phyloP scores from a whole-genome alignment of 352 stramenopile species.

The Blastocystis sp. region DNA sequence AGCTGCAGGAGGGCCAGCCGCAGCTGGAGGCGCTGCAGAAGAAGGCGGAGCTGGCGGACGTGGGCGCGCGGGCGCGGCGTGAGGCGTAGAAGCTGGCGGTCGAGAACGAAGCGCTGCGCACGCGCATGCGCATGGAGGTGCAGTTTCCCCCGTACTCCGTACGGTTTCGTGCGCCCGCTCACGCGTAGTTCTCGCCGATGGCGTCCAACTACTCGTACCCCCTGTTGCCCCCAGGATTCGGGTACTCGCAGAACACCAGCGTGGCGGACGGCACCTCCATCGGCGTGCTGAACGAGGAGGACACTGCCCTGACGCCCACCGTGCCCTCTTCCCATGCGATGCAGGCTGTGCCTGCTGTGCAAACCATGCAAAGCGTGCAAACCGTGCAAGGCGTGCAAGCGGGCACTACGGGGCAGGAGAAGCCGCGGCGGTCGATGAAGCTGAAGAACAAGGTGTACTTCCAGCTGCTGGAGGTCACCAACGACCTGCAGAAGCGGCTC shows the following conservation, averaged over 20 bases:
- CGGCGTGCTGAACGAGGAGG: constrained; percentile 36
- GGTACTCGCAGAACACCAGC: constrained; percentile 56
- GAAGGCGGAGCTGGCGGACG: constrained; percentile 39
- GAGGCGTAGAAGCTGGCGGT: constrained; percentile 21
- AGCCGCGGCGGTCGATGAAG: not conserved
- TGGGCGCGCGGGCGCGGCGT: not conserved
- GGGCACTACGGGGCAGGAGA: not conserved
- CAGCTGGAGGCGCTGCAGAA: constrained; percentile 15
- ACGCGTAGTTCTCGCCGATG: not conserved
- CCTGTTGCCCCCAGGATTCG: constrained; percentile 39
- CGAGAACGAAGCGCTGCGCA: constrained; percentile 43
- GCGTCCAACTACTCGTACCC: constrained; percentile 15
- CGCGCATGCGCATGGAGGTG: constrained; percentile 25
- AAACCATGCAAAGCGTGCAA: no score
- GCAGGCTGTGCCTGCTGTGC: not conserved
- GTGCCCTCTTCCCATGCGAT: not conserved
- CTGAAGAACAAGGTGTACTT: constrained; percentile 56
- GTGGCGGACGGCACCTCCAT: constrained; percentile 52
- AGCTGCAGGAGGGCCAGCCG: not conserved
- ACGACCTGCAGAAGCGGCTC: constrained; percentile 2
- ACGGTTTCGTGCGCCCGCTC: not conserved
- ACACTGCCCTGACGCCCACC: not conserved
- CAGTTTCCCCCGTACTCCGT: constrained; percentile 24
- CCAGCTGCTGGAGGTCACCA: constrained; percentile 41
- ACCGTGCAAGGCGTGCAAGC: not conserved